Evolutionary conservation across 2,329 filamentous ascomycete genomes (phyloP), one percentile per base, ranked within the genome.

Genomic region (Colletotrichum lupini): DNA sequence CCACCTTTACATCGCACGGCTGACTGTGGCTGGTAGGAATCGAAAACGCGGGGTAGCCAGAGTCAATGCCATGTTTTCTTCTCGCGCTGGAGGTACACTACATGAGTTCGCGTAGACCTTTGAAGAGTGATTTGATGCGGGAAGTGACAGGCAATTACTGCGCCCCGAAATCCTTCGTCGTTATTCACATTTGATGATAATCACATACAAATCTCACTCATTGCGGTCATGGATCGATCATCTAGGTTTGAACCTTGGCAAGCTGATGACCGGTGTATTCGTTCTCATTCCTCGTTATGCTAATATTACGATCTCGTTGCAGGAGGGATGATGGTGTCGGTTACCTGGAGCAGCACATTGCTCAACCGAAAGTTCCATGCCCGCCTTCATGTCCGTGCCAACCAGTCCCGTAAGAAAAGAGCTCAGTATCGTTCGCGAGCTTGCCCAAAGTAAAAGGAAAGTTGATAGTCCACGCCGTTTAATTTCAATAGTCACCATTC

Each of bases 31-130:
- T 52, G 60, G 67, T 22, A 63, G 60, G 35, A 64, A 22, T 19
- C 9, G 26, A 71, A 61, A 71, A 71, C 71, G 71, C 71, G 67
- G 71, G 60, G 71, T 73, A 73, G n/a, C 46, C 12, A 70, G 49
- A 66, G 67, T 58, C 49, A 73, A 71, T 65, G 60, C 69, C 22
- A 53, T 42, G 0, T 42, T 42, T 7, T 19, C 37, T 19, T 42
- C 16, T 19, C 6, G 37, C 14, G 55, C 46, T 22, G n/a, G 37
- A 49, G 60, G 46, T 52, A 30, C 26, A 24, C 28, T 35, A 16
- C 16, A 19, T 19, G 35, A 19, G 8, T 30, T 49, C 12, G 28
- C 14, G 57, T 30, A 26, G 22, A 26, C 42, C 46, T 30, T 57
- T 28, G 42, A 1, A 28, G 30, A 30, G 46, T 5, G 59, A 32